Conservation (phyloP, 768 basidiomycete genomes). For the Neoboletus magnificus region DNA sequence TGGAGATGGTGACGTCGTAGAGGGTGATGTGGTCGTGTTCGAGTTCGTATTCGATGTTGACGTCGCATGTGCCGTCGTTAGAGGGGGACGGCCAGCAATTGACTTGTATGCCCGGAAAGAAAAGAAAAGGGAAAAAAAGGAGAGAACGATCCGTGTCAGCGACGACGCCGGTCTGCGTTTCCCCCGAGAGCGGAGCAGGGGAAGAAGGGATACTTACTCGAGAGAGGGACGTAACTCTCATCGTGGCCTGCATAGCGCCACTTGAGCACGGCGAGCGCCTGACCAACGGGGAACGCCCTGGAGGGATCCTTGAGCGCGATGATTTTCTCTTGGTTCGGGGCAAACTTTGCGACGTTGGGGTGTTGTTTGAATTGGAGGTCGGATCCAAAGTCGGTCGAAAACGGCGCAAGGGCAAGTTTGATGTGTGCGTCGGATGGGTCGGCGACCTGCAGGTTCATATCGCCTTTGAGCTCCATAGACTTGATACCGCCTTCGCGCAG, state of each 20-base stretch:
- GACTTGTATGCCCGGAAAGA: constrained; percentile 46
- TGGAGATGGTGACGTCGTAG: constrained; percentile 83
- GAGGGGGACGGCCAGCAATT: constrained; percentile 96
- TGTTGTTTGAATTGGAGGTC: constrained; percentile 96
- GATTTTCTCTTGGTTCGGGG: constrained; percentile 58
- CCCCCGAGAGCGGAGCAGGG: background rate
- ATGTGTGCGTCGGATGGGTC: constrained; percentile 73
- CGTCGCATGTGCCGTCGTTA: constrained; percentile 88
- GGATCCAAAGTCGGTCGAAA: constrained; percentile 56
- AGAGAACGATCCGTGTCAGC: background rate
- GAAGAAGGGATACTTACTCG: constrained; percentile 56
- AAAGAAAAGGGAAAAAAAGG: background rate
- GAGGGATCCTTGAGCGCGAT: constrained; percentile 83
- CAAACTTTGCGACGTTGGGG: constrained; percentile 88
- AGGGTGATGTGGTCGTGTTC: constrained; percentile 79
- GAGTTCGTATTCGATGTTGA: constrained; percentile 96
- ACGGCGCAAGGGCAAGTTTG: constrained; percentile 58
- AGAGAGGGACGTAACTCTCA: constrained; percentile 87
- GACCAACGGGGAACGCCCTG: constrained; percentile 82
- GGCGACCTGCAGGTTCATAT: constrained; percentile 87
- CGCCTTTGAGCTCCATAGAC: constrained; percentile 89
- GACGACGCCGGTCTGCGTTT: background rate
- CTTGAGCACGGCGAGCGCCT: constrained; percentile 82
- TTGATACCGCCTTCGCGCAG: constrained; percentile 89
- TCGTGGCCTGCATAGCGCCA: constrained; percentile 92